Evolutionary conservation across 2,329 filamentous ascomycete species (phyloP).

Genomic region (Colletotrichum magnum): DNA sequence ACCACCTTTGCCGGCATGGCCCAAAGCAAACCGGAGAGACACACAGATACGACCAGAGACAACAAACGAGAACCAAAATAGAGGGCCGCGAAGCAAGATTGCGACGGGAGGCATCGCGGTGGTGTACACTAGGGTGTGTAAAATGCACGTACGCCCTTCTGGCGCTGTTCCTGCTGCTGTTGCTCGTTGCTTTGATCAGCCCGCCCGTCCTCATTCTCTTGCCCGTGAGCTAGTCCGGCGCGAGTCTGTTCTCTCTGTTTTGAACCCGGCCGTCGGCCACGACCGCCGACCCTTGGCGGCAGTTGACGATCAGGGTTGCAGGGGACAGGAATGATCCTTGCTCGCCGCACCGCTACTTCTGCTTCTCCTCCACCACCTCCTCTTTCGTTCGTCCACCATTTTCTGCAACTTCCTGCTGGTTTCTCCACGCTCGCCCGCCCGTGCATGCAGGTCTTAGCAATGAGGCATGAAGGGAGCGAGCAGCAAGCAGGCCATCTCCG

Average conservation of each 20-base stretch:
- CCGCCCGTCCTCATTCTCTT: slow-evolving; percentile 28
- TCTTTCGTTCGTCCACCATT: slow-evolving; percentile 35
- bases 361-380: slow-evolving; percentile 20
- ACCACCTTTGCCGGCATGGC: background rate
- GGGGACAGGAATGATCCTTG: slow-evolving; percentile 37
- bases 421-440: slow-evolving; percentile 37
- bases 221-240: slow-evolving; percentile 23
- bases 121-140: slow-evolving; percentile 2
- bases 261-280: slow-evolving; percentile 32
- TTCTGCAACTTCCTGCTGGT: slow-evolving; percentile 29
- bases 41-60: slow-evolving; percentile 16
- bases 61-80: slow-evolving; percentile 3
- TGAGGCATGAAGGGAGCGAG: slow-evolving; percentile 18
- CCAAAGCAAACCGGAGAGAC: slow-evolving; percentile 5
- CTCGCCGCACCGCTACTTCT: slow-evolving; percentile 38
- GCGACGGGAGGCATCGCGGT: slow-evolving; percentile 22
- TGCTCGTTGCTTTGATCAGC: slow-evolving; percentile 36
- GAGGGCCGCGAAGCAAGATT: slow-evolving; percentile 29
- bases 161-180: background rate
- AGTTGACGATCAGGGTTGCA: slow-evolving; percentile 42
- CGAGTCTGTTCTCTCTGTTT: slow-evolving; percentile 36
- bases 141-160: background rate
- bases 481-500: background rate
- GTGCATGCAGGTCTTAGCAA: slow-evolving; percentile 32
- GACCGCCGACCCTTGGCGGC: slow-evolving; percentile 40